A percentile compares a stretch with the other conserved stretches of the same genome.
phyloP scores from a whole-genome alignment of 305 asterid genomes.

The Fraxinus sp. region DNA sequence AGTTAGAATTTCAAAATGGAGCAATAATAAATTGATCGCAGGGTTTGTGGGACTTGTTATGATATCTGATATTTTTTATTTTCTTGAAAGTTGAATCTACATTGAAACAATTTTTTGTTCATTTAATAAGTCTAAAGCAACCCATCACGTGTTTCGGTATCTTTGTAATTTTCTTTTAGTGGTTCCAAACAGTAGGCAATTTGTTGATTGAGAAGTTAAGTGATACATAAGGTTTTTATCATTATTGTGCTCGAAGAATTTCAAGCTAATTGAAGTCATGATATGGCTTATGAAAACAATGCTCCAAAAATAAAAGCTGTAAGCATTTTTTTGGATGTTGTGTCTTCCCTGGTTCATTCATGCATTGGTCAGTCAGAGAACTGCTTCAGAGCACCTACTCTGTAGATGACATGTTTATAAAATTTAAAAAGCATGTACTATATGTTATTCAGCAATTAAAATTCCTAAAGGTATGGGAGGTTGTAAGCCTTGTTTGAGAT shows the following conservation, averaged over 20 bases:
- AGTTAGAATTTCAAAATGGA: background rate
- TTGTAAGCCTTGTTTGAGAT: background rate
- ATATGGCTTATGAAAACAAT: background rate
- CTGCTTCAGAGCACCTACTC: background rate
- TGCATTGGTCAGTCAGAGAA: background rate
- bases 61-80: background rate
- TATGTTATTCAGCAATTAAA: background rate
- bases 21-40: background rate
- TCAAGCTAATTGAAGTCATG: background rate
- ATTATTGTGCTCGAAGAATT: background rate
- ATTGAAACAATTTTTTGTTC: background rate
- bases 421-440: background rate
- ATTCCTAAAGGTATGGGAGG: background rate
- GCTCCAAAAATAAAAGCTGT: background rate
- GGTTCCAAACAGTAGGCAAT: background rate
- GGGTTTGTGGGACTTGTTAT: background rate
- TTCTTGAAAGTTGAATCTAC: slow-evolving; percentile 1
- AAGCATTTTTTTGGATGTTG: background rate
- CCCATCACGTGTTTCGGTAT: background rate
- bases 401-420: background rate
- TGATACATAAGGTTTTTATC: background rate
- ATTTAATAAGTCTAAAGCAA: background rate
- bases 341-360: background rate
- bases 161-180: background rate
- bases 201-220: background rate